Conservation (phyloP, 345 rosid genomes). For the Citrus australasica region DNA sequence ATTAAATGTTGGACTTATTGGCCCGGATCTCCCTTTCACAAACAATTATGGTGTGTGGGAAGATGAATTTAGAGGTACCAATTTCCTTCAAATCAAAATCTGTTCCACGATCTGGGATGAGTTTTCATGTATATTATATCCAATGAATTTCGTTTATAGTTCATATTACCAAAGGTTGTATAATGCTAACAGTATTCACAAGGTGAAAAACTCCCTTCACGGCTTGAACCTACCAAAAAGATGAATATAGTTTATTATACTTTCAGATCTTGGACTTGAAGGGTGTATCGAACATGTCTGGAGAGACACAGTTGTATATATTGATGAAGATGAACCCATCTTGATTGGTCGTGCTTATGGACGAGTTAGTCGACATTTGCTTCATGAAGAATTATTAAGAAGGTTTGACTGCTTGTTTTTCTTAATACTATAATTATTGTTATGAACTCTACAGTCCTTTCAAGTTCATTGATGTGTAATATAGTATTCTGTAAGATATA, state of each 20-base stretch:
- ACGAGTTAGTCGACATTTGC: constrained; percentile 81
- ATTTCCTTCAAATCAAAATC: not conserved
- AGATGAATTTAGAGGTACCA: constrained; percentile 87
- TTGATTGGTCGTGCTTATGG: constrained; percentile 93
- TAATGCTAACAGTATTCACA: not conserved
- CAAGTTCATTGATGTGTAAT: constrained; percentile 1
- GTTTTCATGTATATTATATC: not conserved
- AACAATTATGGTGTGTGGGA: constrained; percentile 98
- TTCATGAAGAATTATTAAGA: constrained; percentile 82
- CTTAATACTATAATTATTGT: not conserved
- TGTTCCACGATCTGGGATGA: not conserved
- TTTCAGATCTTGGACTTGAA: constrained; percentile 82
- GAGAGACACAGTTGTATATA: constrained; percentile 81
- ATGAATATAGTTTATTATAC: not conserved
- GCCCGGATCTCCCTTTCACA: constrained; percentile 97
- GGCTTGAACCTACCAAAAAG: not conserved
- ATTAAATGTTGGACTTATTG: constrained; percentile 79
- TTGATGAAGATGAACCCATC: constrained; percentile 68
- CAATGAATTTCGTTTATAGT: not conserved
- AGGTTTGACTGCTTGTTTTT: constrained; percentile 39
- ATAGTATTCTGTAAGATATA: constrained; percentile 13
- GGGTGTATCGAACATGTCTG: constrained; percentile 94
- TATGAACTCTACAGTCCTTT: not conserved
- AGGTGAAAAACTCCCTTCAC: not conserved
- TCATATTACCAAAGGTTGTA: not conserved